These are phyloP conservation scores for Lactarius pseudohatsudake DNA, from an alignment of 768 basidiomycete genomes.

Conservation along the genomic window DNA sequence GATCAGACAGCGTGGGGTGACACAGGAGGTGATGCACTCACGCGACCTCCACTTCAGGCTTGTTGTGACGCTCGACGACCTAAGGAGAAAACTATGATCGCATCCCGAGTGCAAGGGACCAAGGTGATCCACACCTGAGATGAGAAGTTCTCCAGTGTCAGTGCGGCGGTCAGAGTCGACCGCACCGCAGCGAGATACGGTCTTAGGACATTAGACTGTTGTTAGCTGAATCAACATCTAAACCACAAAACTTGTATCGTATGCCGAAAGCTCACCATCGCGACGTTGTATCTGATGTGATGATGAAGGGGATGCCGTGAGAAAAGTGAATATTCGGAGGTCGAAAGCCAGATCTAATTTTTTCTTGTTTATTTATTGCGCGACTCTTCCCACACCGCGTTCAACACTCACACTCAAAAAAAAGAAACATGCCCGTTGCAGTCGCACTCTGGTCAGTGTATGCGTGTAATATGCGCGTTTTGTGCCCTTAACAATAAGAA, in stretches of 20 bases:
- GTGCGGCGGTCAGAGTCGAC: conserved; percentile 94
- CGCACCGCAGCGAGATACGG: conserved; percentile 96
- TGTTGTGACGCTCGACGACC: conserved; percentile 97
- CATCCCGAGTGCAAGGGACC: conserved; percentile 21
- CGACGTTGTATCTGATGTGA: conserved; percentile 22
- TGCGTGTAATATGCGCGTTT: conserved; percentile 9
- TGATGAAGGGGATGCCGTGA: conserved; percentile 24
- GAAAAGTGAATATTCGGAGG: conserved; percentile 46
- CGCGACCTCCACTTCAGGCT: conserved; percentile 92
- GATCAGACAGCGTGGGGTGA: conserved; percentile 10
- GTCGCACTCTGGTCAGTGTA: conserved; percentile 61
- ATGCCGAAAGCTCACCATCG: conserved; percentile 22
- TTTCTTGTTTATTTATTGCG: not conserved
- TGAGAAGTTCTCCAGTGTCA: conserved; percentile 96
- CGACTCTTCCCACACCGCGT: conserved; percentile 3
- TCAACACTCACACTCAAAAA: conserved; percentile 13
- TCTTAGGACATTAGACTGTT: conserved; percentile 89
- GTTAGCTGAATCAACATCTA: not conserved
- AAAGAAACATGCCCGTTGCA: conserved; percentile 52
- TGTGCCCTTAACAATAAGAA: conserved; percentile 13
- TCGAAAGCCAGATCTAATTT: conserved; percentile 4
- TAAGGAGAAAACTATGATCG: conserved; percentile 38
- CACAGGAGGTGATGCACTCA: conserved; percentile 35
- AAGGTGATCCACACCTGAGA: conserved; percentile 70
- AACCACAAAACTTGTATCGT: not conserved